Conservation (phyloP, 768 basidiomycete genomes). For the Leccinum longicurvipes region DNA sequence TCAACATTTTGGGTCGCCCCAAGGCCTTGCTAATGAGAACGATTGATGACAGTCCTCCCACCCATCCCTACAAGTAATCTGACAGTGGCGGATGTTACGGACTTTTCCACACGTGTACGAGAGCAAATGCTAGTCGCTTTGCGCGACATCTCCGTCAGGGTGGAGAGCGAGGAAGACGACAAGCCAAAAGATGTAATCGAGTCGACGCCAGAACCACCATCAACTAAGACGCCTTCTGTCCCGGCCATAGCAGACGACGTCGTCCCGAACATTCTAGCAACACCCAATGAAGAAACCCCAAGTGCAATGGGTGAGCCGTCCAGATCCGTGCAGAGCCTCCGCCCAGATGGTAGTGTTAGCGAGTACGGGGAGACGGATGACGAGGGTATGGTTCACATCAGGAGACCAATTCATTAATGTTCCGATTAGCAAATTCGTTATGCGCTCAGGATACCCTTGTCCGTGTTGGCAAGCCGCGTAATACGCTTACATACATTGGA, state of each 20-base stretch:
- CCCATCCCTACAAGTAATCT: constrained; percentile 77
- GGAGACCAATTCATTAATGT: constrained; percentile 43
- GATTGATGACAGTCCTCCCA: constrained; percentile 67
- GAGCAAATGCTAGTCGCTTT: constrained; percentile 78
- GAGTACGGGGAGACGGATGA: constrained; percentile 81
- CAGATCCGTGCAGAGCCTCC: constrained; percentile 34
- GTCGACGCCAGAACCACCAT: constrained; percentile 23
- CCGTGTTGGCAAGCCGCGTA: constrained; percentile 9
- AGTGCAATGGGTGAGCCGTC: constrained; percentile 27
- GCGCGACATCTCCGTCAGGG: constrained; percentile 67
- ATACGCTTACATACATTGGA: constrained; percentile 15
- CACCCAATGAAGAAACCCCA: constrained; percentile 23
- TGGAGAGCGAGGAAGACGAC: constrained; percentile 28
- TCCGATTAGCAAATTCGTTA: constrained; percentile 1
- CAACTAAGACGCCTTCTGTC: constrained; percentile 3
- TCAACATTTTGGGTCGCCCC: background rate
- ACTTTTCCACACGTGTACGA: constrained; percentile 64
- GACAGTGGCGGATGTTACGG: constrained; percentile 63
- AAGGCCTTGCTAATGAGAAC: constrained; percentile 1
- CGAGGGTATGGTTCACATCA: constrained; percentile 79
- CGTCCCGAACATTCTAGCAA: constrained; percentile 27
- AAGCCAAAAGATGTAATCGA: constrained; percentile 12
- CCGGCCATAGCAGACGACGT: constrained; percentile 25
- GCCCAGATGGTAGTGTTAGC: constrained; percentile 55
- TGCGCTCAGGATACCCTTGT: constrained; percentile 22